Conservation (phyloP, 1,139 yeast genomes). For the Casaregolazyma lundiana region DNA sequence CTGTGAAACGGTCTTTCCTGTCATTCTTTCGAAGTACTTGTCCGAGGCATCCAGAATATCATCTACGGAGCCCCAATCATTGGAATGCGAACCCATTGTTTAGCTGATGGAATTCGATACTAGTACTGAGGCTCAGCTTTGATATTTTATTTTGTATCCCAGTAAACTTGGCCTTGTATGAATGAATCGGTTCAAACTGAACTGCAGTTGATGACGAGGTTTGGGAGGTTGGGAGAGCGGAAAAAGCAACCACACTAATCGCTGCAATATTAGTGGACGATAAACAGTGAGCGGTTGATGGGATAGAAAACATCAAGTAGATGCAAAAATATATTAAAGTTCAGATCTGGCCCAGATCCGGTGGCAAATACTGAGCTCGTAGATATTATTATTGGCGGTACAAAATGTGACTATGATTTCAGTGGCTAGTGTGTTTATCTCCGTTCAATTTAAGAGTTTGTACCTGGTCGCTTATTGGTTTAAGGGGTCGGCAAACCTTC, state of each 20-base stretch:
- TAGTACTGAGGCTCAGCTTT: background rate
- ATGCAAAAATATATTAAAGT: no score
- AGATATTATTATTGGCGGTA: no score
- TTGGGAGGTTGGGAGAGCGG: slow-evolving; percentile 5
- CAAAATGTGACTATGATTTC: no score
- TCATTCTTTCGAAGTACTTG: slow-evolving; percentile 16
- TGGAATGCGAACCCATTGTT: slow-evolving; percentile 1
- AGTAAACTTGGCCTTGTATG: background rate
- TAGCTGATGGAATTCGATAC: background rate
- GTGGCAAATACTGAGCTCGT: no score
- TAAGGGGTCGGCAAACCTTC: background rate
- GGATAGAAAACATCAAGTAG: no score
- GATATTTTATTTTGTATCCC: background rate
- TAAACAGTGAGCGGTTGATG: no score
- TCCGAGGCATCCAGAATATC: slow-evolving; percentile 6
- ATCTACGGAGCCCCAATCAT: slow-evolving; percentile 1
- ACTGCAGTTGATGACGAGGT: background rate
- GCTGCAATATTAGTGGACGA: slow-evolving; percentile 7
- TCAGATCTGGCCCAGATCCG: background rate
- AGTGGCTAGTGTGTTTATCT: no score
- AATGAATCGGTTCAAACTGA: background rate
- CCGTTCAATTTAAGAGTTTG: no score
- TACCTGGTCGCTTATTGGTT: no score
- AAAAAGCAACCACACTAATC: slow-evolving; percentile 8
- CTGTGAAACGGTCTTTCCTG: slow-evolving; percentile 23